Base-by-base conservation (phyloP, 306 rosid species). In the Lathyrus aphaca region DNA sequence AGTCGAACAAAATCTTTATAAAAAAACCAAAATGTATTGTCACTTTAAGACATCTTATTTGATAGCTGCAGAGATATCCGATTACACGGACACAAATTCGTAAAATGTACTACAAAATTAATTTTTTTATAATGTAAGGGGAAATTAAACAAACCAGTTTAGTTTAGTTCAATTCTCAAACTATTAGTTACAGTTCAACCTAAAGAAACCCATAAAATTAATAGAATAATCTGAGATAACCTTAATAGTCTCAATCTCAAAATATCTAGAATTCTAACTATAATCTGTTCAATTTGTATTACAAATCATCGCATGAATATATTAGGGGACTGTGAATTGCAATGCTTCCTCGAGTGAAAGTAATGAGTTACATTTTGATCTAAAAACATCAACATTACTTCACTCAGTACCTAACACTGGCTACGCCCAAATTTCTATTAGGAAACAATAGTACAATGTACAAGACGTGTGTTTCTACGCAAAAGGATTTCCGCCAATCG, bases 401-500 rank as follows among this genome's bases (percentile, higher is more conserved):
- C 76, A 17, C 38, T 27, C 66, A 16, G 23, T 45, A 56, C 30
- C 71, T 51, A 45, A 45, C 38, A 56, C 27, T 70, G 75, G 72
- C 62, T 55, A 61, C 64, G 46, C 38, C 55, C 23, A 40, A 58
- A 27, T 57, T 64, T 65, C 77, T 69, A 55, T 44, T 13, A 10
- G 55, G 66, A 69, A 46, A 71, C 5, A 14, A 53, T 5, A 21
- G 53, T 50, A 46, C n/a, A 39, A 37, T 72, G 42, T 54, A 79
- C 72, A 74, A 2, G 4, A 29, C 64, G 5, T 53, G 5, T 53
- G 25, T 4, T 61, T 65, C 85, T 87, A 92, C n/a, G 93, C 93
- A 69, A 93, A 93, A 61, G 96, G 98, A 79, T 93, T 93, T 57
- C 96, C 93, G 74, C 96, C 95, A 4, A 86, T 12, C 0, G 98